These are phyloP conservation scores for Geopyxis carbonaria DNA, from an alignment of 495 filamentous ascomycete genomes.

Conservation along the genomic window DNA sequence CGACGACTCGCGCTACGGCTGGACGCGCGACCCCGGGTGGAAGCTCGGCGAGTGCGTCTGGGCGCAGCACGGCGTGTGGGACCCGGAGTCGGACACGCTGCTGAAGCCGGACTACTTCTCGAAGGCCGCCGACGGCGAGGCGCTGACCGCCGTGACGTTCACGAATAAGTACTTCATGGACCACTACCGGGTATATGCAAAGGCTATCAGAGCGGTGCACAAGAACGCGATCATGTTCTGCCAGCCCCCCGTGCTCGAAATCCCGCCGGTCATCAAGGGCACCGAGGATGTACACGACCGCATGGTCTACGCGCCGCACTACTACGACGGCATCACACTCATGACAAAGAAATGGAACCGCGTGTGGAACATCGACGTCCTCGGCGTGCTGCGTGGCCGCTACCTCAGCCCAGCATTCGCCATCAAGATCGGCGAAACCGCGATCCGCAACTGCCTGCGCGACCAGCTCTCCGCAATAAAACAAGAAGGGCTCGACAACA, in stretches of 20 bases:
- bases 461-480: conserved; percentile 80
- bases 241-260: conserved; percentile 79
- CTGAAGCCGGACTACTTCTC: conserved; percentile 78
- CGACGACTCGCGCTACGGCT: conserved; percentile 77
- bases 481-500: conserved; percentile 74
- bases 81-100: conserved; percentile 58
- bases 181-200: conserved; percentile 58
- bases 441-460: conserved; percentile 83
- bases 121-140: conserved; percentile 55
- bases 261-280: conserved; percentile 75
- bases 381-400: conserved; percentile 74
- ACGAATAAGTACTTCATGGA: conserved; percentile 79
- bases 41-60: conserved; percentile 84
- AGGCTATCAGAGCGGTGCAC: conserved; percentile 57
- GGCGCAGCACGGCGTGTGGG: conserved; percentile 96
- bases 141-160: conserved; percentile 64
- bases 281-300: conserved; percentile 75
- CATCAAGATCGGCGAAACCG: conserved; percentile 81
- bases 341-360: conserved; percentile 99
- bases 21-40: conserved; percentile 75
- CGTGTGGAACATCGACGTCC: conserved; percentile 88
- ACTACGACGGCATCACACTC: conserved; percentile 88
- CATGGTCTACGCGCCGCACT: conserved; percentile 87
- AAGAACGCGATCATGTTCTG: conserved; percentile 73
- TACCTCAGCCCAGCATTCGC: conserved; percentile 79